phyloP scores from a whole-genome alignment of 2,329 filamentous ascomycete genomes.

The Penicillium verrucosum region DNA sequence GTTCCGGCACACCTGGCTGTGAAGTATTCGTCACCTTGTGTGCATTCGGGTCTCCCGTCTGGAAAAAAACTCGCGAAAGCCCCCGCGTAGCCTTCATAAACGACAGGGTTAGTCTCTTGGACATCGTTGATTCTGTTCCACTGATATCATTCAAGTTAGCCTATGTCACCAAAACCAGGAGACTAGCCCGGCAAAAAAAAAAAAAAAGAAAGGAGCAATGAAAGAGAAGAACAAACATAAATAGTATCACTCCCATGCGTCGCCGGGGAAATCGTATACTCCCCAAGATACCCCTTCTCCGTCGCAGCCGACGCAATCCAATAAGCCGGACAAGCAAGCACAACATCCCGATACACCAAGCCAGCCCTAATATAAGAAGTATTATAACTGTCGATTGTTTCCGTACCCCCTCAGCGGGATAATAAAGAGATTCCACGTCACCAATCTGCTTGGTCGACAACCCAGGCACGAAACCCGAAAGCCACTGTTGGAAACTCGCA shows the following conservation, averaged over 20 bases:
- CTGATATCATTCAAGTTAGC: slow-evolving; percentile 26
- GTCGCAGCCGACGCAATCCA: slow-evolving; percentile 53
- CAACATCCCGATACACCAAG: slow-evolving; percentile 56
- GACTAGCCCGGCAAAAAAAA: too few relatives aligned
- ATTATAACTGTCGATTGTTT: slow-evolving; percentile 49
- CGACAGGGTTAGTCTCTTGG: slow-evolving; percentile 52
- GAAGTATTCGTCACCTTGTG: slow-evolving; percentile 51
- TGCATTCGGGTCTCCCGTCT: slow-evolving; percentile 57
- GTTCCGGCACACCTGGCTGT: slow-evolving; percentile 45
- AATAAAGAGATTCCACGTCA: slow-evolving; percentile 46
- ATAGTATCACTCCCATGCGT: slow-evolving; percentile 58
- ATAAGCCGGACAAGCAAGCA: slow-evolving; percentile 58
- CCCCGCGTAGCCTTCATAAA: slow-evolving; percentile 57
- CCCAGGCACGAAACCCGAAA: slow-evolving; percentile 53
- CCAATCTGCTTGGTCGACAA: slow-evolving; percentile 43
- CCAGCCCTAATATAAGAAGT: slow-evolving; percentile 54
- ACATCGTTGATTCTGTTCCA: slow-evolving; percentile 57
- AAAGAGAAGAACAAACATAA: slow-evolving; percentile 44
- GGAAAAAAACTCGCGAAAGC: slow-evolving; percentile 60
- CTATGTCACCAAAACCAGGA: neutral
- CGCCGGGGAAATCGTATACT: slow-evolving; percentile 60
- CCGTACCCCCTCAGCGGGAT: slow-evolving; percentile 47
- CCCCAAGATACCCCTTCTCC: slow-evolving; percentile 52
- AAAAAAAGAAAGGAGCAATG: neutral
- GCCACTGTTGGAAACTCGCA: slow-evolving; percentile 53